Evolutionary conservation across 139 green algal species (phyloP), one percentile per base, ranked within the genome.

Genomic region (Chlamydomonas applanata): DNA sequence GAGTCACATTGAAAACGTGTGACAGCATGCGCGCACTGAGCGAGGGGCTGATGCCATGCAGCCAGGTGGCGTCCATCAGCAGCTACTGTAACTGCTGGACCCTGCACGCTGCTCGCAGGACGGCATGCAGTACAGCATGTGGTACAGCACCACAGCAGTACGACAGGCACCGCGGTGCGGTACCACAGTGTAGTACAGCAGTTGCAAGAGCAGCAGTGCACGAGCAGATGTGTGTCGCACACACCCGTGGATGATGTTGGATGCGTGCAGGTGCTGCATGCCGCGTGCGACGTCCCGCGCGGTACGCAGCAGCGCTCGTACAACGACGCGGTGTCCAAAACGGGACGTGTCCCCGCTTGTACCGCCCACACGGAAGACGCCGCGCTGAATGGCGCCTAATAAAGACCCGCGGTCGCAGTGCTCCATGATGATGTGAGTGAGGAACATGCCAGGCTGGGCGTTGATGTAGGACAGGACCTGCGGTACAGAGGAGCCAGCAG

Each of bases 191-290:
- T n/a, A n/a, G n/a, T n/a, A n/a, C n/a, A n/a, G n/a, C n/a, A n/a
- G n/a, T n/a, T n/a, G n/a, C n/a, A n/a, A n/a, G n/a, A n/a, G n/a
- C n/a, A n/a, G n/a, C n/a, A n/a, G n/a, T n/a, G n/a, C n/a, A n/a
- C n/a, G n/a, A n/a, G n/a, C n/a, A n/a, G n/a, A n/a, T n/a, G n/a
- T n/a, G n/a, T n/a, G n/a, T n/a, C 7, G 40, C 11, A 49, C 40
- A 11, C 40, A 49, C 40, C 40, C 62, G 22, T 69, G 62, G 17
- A 69, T 52, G 33, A 69, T 92, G 87, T 78, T 75, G n/a, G 77
- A 57, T 0, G 62, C 54, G 74, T 94, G 89, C 32, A 93, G 79
- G 78, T 92, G 77, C n/a, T 67, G 35, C n/a, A 84, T 70, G 14
- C 74, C 79, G 11, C 70, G 36, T 14, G 79, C 73, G 0, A 84